phyloP scores from a whole-genome alignment of 257 asterid species.

The Solanum stenotomum region DNA sequence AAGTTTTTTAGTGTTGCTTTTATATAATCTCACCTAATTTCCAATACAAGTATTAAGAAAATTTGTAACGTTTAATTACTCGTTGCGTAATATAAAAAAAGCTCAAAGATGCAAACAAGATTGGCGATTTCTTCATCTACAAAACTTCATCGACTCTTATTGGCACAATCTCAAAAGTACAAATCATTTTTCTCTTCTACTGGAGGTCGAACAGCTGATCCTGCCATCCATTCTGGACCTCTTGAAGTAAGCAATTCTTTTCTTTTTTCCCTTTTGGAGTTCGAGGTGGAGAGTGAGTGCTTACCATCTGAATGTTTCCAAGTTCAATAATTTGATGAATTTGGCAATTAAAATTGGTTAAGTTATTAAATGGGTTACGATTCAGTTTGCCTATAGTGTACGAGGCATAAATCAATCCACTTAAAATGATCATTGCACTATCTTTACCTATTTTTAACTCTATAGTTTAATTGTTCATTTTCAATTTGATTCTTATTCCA shows the following conservation, averaged over 20 bases:
- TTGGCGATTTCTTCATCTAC: constrained; percentile 19
- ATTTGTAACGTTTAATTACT: background rate
- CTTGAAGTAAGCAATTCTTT: constrained; percentile 21
- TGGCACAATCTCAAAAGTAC: background rate
- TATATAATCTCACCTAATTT: background rate
- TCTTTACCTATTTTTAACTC: too few relatives aligned
- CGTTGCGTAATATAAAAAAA: background rate
- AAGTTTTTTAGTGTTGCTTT: background rate
- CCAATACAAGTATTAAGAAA: background rate
- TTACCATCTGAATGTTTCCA: background rate
- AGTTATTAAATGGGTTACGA: too few relatives aligned
- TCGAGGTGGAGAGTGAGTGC: background rate
- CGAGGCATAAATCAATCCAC: too few relatives aligned
- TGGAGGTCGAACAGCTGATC: constrained; percentile 57
- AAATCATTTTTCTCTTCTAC: constrained; percentile 13
- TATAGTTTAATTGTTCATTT: too few relatives aligned
- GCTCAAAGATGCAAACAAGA: constrained; percentile 34
- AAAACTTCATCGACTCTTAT: constrained; percentile 16
- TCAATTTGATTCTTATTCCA: background rate
- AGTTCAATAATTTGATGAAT: background rate
- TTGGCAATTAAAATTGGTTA: background rate
- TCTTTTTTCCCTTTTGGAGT: background rate
- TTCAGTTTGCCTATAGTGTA: too few relatives aligned
- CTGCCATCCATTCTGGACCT: constrained; percentile 44
- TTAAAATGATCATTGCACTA: too few relatives aligned